Conservation (phyloP, 768 basidiomycete species). For the Trametes gibbosa region DNA sequence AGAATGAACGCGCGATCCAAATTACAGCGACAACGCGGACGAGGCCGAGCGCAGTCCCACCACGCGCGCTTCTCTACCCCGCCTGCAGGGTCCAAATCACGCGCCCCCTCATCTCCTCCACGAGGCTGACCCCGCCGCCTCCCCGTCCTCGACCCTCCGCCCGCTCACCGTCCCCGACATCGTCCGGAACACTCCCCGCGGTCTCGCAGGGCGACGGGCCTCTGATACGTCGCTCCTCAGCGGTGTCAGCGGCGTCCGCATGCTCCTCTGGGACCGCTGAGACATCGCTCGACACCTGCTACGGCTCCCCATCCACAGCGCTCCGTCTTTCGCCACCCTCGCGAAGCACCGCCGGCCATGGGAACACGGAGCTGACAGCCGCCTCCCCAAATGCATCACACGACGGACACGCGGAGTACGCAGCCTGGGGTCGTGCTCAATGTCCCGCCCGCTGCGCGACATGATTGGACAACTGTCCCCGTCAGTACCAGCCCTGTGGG, state of each 20-base stretch:
- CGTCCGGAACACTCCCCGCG: background rate
- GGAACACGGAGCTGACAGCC: conserved; percentile 16
- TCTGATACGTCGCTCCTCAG: background rate
- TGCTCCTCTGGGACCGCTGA: background rate
- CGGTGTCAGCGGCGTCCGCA: background rate
- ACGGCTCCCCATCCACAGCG: conserved; percentile 7
- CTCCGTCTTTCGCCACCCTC: background rate
- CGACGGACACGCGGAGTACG: conserved; percentile 15
- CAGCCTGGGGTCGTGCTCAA: conserved; percentile 10
- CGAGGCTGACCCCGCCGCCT: conserved; percentile 8
- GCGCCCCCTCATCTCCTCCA: conserved; percentile 7
- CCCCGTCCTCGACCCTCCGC: background rate
- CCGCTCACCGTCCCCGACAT: background rate
- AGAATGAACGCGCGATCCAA: background rate
- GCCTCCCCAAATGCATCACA: conserved; percentile 16
- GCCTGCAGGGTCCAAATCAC: conserved; percentile 14
- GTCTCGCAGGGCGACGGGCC: no score
- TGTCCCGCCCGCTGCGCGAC: conserved; percentile 13
- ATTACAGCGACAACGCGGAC: background rate
- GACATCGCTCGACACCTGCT: background rate
- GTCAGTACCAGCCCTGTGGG: conserved; percentile 2
- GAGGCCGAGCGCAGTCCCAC: background rate
- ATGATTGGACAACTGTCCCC: conserved; percentile 12
- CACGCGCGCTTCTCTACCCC: background rate
- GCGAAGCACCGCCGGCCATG: conserved; percentile 8